These are phyloP conservation scores for Volvox carteri DNA, from an alignment of 163 green algal genomes.

Conservation along the genomic window DNA sequence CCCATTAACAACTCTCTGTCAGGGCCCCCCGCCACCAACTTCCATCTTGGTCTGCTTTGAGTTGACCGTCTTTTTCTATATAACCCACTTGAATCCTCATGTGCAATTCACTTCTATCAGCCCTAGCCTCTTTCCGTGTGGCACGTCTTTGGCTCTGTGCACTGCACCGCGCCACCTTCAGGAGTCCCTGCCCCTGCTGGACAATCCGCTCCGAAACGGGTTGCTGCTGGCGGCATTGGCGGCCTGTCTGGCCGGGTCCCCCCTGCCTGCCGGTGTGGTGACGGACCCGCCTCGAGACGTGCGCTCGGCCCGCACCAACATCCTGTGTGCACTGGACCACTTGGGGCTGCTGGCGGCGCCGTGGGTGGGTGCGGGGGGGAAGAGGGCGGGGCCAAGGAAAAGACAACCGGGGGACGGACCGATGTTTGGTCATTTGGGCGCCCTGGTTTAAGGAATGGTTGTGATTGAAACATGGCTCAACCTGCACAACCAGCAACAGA, in stretches of 20 bases:
- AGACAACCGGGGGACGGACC: neutral
- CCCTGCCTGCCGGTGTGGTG: slow-evolving; percentile 7
- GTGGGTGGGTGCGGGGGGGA: neutral
- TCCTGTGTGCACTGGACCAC: slow-evolving; percentile 60
- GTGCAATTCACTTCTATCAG: neutral
- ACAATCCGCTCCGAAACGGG: slow-evolving; percentile 56
- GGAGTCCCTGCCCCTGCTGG: slow-evolving; percentile 43
- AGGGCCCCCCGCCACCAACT: no score
- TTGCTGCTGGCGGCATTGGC: slow-evolving; percentile 37
- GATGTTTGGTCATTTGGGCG: no score
- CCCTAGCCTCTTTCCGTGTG: neutral
- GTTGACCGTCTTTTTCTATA: no score
- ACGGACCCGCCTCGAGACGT: slow-evolving; percentile 38
- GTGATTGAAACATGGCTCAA: no score
- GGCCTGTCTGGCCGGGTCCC: neutral
- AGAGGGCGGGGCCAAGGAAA: neutral
- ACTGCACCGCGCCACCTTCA: neutral
- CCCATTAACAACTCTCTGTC: no score
- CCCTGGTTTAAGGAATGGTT: no score
- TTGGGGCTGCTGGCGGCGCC: slow-evolving; percentile 52
- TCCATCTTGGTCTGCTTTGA: no score
- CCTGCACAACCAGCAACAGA: no score
- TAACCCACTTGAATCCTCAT: neutral
- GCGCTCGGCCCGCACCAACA: slow-evolving; percentile 54
- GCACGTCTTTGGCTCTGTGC: neutral